Evolutionary conservation across 164 flowering plant genomes (phyloP), one percentile per base, ranked within the genome.

Genomic region (Cinnamomum chago): DNA sequence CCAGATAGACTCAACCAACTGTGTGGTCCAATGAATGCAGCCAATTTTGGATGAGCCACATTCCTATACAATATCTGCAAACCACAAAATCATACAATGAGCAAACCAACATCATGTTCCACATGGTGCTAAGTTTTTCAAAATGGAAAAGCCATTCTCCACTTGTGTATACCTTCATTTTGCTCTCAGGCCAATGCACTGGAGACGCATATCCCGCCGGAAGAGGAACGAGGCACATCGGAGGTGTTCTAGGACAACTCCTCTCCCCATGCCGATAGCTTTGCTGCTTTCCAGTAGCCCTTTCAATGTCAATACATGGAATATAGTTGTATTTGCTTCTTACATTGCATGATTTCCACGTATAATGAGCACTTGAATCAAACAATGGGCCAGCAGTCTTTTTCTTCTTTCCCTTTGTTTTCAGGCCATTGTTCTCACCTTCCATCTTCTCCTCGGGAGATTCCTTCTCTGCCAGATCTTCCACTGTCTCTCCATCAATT

Each of bases 11-110:
- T 75, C 62, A 91, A 58, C 99, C 97, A 95, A 80, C 76, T 85
- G n/a, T 80, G 82, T 40, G 76, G 79, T 82, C 86, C 90, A 69
- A 90, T 80, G 71, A 82, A 91, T 7, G 90, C 86, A 75, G 87
- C 92, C 65, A 95, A 88, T 82, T 89, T 93, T 50, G 98, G 98
- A 82, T 95, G 98, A 25, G 89, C 97, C 71, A 93, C 95, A 79
- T 95, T 95, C 76, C 81, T 85, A 76, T 87, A 82, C 76, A 82
- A 47, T 80, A 92, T 78, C 99, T 93, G 88, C 81, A 86, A 66
- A 70, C 28, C 62, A 72, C 67, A 30, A 40, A 52, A 58, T 15
- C 58, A 64, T 72, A 35, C 28, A 69, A 55, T 3, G 40, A 50
- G 52, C 30, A 24, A 58, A 65, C 24, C 1, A 62, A 51, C 33